Base-by-base conservation (phyloP, 139 green algal species). In the Chlamydomonas sp. region DNA sequence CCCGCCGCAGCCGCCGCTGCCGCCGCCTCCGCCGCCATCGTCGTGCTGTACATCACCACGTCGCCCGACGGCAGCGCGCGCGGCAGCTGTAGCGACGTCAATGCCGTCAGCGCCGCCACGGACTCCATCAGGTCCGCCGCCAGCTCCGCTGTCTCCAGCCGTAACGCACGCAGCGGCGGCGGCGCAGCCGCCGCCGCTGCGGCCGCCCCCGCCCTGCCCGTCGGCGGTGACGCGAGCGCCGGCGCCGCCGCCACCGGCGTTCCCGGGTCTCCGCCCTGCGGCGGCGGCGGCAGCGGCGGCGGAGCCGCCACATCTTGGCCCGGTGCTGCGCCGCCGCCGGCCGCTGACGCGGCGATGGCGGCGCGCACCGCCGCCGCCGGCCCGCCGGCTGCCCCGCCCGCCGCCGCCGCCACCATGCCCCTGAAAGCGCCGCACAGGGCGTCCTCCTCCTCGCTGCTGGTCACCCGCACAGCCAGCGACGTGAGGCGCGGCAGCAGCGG, bases 131-230 rank as follows among this genome's bases (percentile, higher is more conserved):
- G 59, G 0, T 69, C 80, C 9, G 69, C 5, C 2, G 58, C 60
- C 80, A 86, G 80, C 69, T 86, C 80, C 80, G 80, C 80, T 3
- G 68, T 86, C 60, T 86, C 80, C 10, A 86, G 59, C 68, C 80
- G 68, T 69, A 86, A 69, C 6, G 59, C 16, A 12, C 80, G 80
- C 59, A 86, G 80, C 80, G 80, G 68, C 16, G 80, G 67, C 10
- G 59, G 68, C 57, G 80, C 66, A 12, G 66, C 80, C 49, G 58
- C 49, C 66, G 80, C 66, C 67, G 66, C 66, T 20, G 66, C 5
- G 31, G 31, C 31, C 31, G 31, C 31, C 31, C 31, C 31, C 31
- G 31, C 31, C 31, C 31, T 49, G 31, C 31, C 31, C 31, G 31
- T 49, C 31, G 31, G 31, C 31, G 31, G 31, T 49, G 31, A 49